Conservation (phyloP, 768 basidiomycete genomes). For the Suillus lakei region DNA sequence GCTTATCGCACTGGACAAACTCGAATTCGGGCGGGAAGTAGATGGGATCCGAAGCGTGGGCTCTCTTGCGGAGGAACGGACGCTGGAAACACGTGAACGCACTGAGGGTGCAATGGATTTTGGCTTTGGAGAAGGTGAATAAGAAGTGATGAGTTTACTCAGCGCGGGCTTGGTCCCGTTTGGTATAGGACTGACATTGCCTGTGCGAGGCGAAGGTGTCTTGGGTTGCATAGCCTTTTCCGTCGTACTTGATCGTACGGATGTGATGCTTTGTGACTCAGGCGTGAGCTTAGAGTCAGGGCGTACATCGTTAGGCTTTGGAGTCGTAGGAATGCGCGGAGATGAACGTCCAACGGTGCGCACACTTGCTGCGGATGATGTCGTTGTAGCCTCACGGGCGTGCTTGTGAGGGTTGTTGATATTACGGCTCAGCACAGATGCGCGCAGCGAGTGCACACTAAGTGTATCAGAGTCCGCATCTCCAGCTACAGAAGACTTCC, state of each 20-base stretch:
- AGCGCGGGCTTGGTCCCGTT: constrained; percentile 15
- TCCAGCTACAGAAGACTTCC: neutral
- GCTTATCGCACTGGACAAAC: constrained; percentile 35
- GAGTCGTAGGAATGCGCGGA: constrained; percentile 35
- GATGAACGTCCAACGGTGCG: constrained; percentile 27
- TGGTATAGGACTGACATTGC: constrained; percentile 3
- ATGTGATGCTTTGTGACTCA: constrained; percentile 34
- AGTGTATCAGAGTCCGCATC: constrained; percentile 44
- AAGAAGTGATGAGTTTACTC: constrained; percentile 17
- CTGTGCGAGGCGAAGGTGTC: constrained; percentile 4
- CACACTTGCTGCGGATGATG: constrained; percentile 31
- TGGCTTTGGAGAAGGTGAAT: neutral
- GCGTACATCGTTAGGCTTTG: constrained; percentile 40
- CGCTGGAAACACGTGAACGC: constrained; percentile 26
- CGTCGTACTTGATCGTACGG: constrained; percentile 27
- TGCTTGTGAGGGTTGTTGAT: constrained; percentile 26
- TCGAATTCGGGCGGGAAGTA: constrained; percentile 30
- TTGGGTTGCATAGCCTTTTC: constrained; percentile 23
- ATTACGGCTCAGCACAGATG: constrained; percentile 44
- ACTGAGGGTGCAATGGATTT: constrained; percentile 22
- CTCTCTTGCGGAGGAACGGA: constrained; percentile 32
- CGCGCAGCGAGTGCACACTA: constrained; percentile 53
- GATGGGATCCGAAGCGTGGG: constrained; percentile 38
- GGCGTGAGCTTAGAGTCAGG: constrained; percentile 81
- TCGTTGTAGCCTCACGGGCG: constrained; percentile 25